Conservation (phyloP, 163 green algal species). For the Chlorella variabilis region DNA sequence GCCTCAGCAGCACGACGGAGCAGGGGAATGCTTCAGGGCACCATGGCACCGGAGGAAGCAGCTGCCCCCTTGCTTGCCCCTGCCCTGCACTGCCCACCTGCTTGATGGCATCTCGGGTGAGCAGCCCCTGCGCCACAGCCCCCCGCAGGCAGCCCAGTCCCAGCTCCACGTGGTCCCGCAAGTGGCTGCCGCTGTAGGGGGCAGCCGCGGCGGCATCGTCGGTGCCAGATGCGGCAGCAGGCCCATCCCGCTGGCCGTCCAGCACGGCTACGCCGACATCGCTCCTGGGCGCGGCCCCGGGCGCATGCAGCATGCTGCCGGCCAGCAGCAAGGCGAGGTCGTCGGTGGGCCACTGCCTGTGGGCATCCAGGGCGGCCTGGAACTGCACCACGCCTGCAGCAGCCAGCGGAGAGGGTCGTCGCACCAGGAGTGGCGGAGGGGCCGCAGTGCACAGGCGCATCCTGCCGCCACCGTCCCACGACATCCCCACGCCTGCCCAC, state of each 20-base stretch:
- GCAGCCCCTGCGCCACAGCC: background rate
- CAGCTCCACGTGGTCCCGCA: background rate
- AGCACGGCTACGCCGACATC: no score
- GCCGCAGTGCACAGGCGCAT: no score
- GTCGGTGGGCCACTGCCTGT: slow-evolving; percentile 18
- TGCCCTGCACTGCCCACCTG: no score
- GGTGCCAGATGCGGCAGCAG: no score
- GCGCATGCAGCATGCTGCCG: background rate
- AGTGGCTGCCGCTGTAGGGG: background rate
- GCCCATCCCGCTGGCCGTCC: no score
- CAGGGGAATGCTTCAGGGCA: background rate
- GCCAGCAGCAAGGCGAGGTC: slow-evolving; percentile 22
- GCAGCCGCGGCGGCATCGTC: background rate
- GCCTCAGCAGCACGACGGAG: background rate
- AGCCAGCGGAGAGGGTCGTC: no score
- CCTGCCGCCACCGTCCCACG: no score
- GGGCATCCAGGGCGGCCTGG: slow-evolving; percentile 21
- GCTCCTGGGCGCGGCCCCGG: background rate
- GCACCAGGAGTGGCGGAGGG: no score
- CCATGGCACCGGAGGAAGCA: background rate
- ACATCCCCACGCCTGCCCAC: no score
- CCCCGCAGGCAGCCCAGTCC: slow-evolving; percentile 25
- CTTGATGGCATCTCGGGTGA: background rate
- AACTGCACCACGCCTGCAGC: slow-evolving; percentile 14
- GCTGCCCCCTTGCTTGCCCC: no score